Evolutionary conservation across 345 rosid genomes (phyloP).

Genomic region (Gossypium arboreum): DNA sequence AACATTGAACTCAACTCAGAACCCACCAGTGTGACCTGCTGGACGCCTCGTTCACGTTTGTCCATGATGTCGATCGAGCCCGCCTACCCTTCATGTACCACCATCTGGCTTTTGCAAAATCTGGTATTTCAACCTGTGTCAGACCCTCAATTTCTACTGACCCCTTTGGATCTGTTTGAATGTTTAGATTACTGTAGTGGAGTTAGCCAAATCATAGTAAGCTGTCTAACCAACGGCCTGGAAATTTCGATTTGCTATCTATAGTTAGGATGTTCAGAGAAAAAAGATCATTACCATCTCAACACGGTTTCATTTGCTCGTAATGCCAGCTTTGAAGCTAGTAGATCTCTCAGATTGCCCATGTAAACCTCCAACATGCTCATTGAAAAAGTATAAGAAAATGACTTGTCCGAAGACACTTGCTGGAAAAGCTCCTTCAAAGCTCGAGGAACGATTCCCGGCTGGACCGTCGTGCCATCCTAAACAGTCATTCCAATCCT

Average conservation of each 20-base stretch:
- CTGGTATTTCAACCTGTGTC: slow-evolving; percentile 65
- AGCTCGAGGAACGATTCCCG: slow-evolving; percentile 76
- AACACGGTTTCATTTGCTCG: slow-evolving; percentile 37
- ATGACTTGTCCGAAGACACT: slow-evolving; percentile 39
- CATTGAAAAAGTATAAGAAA: slow-evolving; percentile 58
- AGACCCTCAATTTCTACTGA: slow-evolving; percentile 73
- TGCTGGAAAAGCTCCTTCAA: slow-evolving; percentile 59
- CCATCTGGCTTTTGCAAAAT: slow-evolving; percentile 61
- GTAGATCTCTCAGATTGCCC: slow-evolving; percentile 76
- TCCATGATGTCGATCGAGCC: slow-evolving; percentile 75
- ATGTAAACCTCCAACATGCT: slow-evolving; percentile 96
- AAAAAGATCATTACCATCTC: slow-evolving; percentile 44
- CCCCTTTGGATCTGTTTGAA: slow-evolving; percentile 86
- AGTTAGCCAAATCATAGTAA: slow-evolving; percentile 28
- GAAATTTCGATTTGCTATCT: background rate
- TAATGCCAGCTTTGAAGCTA: slow-evolving; percentile 50
- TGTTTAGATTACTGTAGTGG: slow-evolving; percentile 71
- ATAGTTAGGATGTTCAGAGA: background rate
- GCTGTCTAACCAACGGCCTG: slow-evolving; percentile 17
- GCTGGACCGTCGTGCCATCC: slow-evolving; percentile 72
- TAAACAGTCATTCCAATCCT: slow-evolving; percentile 23
- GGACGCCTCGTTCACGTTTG: slow-evolving; percentile 80
- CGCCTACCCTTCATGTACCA: slow-evolving; percentile 79
- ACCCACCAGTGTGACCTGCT: slow-evolving; percentile 96
- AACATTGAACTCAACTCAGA: slow-evolving; percentile 17